Conservation (phyloP, 306 rosid genomes). For the Cicer arietinum region DNA sequence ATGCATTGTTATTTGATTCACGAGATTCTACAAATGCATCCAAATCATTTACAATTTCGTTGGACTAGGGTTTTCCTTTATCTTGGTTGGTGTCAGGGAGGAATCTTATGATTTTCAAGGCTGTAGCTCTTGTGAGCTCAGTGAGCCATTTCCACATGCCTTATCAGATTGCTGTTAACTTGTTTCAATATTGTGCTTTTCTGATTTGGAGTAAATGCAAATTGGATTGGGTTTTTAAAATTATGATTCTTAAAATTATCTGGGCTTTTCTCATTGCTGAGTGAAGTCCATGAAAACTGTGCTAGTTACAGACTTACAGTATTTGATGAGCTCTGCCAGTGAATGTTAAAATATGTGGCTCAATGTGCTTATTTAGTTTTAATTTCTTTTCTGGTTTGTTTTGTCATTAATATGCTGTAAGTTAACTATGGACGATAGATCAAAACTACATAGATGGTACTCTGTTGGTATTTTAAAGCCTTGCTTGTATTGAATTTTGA, state of each 20-base stretch:
- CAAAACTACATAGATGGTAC: constrained; percentile 6
- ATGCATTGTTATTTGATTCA: constrained; percentile 7
- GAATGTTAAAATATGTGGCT: not conserved
- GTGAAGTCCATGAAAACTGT: not conserved
- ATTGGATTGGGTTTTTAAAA: not conserved
- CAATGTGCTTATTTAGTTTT: constrained; percentile 18
- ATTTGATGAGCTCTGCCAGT: constrained; percentile 12
- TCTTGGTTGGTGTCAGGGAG: not conserved
- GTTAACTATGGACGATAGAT: constrained; percentile 3
- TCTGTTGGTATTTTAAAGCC: constrained; percentile 7
- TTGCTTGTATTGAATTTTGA: constrained; percentile 19
- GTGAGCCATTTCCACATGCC: not conserved
- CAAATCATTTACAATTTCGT: constrained; percentile 4
- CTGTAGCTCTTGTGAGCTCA: not conserved
- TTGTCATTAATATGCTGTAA: constrained; percentile 5
- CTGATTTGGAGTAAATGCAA: constrained; percentile 10
- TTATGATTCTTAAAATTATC: not conserved
- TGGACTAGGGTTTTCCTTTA: not conserved
- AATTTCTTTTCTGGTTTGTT: constrained; percentile 9
- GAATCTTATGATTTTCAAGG: constrained; percentile 3
- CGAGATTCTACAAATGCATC: not conserved
- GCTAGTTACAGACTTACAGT: not conserved
- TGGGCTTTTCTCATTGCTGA: not conserved
- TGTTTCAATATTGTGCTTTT: not conserved
- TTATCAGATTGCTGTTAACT: constrained; percentile 3